phyloP scores from a whole-genome alignment of 805 yeast genomes.

The Ogataea saltuana region DNA sequence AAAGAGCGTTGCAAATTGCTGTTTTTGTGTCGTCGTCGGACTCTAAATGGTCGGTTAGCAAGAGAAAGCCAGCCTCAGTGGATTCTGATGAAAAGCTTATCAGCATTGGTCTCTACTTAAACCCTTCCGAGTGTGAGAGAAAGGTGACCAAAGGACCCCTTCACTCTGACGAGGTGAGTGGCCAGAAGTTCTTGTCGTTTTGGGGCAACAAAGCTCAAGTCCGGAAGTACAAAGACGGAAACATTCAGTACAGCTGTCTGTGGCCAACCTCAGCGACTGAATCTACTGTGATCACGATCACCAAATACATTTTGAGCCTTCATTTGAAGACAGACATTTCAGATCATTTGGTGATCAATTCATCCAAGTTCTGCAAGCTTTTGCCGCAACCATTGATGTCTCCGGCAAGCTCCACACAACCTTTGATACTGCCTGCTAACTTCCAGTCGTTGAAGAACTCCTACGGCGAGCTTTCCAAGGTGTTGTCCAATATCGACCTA shows the following conservation, averaged over 20 bases:
- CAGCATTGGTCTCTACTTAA: slow-evolving; percentile 64
- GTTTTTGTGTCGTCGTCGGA: slow-evolving; percentile 27
- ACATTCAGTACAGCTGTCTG: slow-evolving; percentile 85
- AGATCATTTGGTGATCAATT: slow-evolving; percentile 38
- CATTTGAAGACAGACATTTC: slow-evolving; percentile 55
- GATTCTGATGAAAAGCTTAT: slow-evolving; percentile 34
- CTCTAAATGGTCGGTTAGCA: slow-evolving; percentile 43
- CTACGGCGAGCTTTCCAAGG: slow-evolving; percentile 52
- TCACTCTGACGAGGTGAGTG: slow-evolving; percentile 55
- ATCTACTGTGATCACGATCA: slow-evolving; percentile 65
- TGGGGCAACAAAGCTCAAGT: slow-evolving; percentile 90
- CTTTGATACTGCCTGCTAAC: slow-evolving; percentile 42
- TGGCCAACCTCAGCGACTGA: slow-evolving; percentile 65
- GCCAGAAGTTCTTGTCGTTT: slow-evolving; percentile 70
- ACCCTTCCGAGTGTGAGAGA: slow-evolving; percentile 75
- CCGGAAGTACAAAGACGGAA: slow-evolving; percentile 91
- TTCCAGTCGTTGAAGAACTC: slow-evolving; percentile 48
- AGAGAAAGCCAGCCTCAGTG: slow-evolving; percentile 50
- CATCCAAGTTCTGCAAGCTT: slow-evolving; percentile 47
- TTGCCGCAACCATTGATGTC: slow-evolving; percentile 64
- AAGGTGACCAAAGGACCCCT: slow-evolving; percentile 85
- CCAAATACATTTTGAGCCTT: slow-evolving; percentile 58
- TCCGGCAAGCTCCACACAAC: slow-evolving; percentile 52
- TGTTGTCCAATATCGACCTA: slow-evolving; percentile 49
- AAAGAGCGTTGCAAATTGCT: slow-evolving; percentile 42